These are phyloP conservation scores for Ophiostoma angusticollis DNA, from an alignment of 2,329 filamentous ascomycete species.

Conservation along the genomic window DNA sequence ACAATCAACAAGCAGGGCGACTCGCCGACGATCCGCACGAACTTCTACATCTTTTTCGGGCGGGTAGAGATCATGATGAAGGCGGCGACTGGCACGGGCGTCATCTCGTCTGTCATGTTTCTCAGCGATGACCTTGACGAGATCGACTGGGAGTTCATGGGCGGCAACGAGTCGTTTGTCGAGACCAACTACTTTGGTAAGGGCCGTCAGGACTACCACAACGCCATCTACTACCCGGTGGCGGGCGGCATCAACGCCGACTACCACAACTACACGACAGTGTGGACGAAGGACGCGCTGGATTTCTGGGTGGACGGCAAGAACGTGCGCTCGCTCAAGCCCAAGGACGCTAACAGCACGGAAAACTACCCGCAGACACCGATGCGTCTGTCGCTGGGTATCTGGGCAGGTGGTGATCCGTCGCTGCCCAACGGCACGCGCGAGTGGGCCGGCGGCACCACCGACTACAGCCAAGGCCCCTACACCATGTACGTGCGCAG, in stretches of 20 bases:
- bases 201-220: constrained; percentile 36
- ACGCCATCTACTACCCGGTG: constrained; percentile 46
- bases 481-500: constrained; percentile 52
- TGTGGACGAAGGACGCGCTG: constrained; percentile 56
- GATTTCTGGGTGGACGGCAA: constrained; percentile 59
- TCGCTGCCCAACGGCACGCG: constrained; percentile 36
- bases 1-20: constrained; percentile 57
- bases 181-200: constrained; percentile 74
- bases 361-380: constrained; percentile 64
- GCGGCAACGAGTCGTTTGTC: constrained; percentile 47
- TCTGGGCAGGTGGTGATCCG: constrained; percentile 51
- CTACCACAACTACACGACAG: constrained; percentile 64
- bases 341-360: constrained; percentile 47
- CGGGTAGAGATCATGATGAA: constrained; percentile 67
- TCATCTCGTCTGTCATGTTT: constrained; percentile 73
- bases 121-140: constrained; percentile 77
- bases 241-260: constrained; percentile 42
- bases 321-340: constrained; percentile 49
- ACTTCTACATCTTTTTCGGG: constrained; percentile 80
- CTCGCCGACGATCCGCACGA: constrained; percentile 64
- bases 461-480: constrained; percentile 42
- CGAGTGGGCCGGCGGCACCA: constrained; percentile 44
- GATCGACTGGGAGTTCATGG: constrained; percentile 77
- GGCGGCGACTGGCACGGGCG: constrained; percentile 59
- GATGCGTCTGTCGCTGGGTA: constrained; percentile 55